Base-by-base conservation (phyloP, 805 yeast species). In the Candida suzukii region DNA sequence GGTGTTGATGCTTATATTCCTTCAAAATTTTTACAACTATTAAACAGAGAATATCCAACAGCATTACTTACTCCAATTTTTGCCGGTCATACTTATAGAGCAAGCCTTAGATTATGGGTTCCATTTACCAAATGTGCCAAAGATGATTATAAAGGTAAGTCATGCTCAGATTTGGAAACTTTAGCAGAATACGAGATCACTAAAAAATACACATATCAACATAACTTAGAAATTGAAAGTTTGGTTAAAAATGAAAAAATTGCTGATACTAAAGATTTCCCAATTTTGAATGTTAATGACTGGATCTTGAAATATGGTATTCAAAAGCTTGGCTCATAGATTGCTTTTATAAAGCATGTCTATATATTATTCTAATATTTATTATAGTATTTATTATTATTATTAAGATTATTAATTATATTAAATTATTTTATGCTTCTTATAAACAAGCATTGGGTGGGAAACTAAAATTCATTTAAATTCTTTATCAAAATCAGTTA, bases 1-100 rank as follows among this genome's bases (percentile, higher is more conserved):
- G 87, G 87, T 2, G 71, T 54, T 11, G 45, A 64, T 14, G 67
- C 73, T 1, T 67, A 65, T 41, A 56, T 76, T 19, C 84, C 83
- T 0, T 51, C 59, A 34, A 52, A 52, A 37, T 57, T 58, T 25
- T 63, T 64, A 12, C 46, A 47, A 5, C 49, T 67, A 12, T 57
- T 74, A 4, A 38, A 45, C 11, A 49, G 61, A 11, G 80, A 74
- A 45, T 71, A 72, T 39, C 53, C 49, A 12, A 47, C 28, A 7
- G 49, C 43, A 46, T 39, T 50, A 8, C 39, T 61, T 50, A 20
- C 40, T 38, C 38, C 38, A 18, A 44, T 46, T 2, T 42, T 39
- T 31, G 48, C 42, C 21, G 51, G 49, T 1, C 41, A 54, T 41
- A 54, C 59, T 0, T 59, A 57, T 42, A 42, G 62, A 31, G 40